Conservation (phyloP, 768 basidiomycete species). For the Mycena leptocephala region DNA sequence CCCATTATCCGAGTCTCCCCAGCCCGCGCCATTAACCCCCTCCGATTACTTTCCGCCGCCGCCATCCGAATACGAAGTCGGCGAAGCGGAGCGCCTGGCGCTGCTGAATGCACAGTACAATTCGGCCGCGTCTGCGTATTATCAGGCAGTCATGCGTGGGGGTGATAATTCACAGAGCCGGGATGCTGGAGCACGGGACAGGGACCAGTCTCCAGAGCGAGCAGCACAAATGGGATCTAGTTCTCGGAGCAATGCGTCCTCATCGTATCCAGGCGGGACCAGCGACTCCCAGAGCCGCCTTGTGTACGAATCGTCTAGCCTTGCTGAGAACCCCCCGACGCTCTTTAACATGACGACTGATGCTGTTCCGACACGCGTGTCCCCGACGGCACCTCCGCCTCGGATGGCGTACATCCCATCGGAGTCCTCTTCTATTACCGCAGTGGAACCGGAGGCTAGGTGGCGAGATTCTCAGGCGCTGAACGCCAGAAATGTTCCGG, state of each 20-base stretch:
- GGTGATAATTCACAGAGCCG: neutral
- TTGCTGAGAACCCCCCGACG: neutral
- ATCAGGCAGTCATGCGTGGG: slow-evolving; percentile 39
- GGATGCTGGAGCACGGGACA: neutral
- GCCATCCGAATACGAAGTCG: slow-evolving; percentile 56
- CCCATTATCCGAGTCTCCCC: slow-evolving; percentile 37
- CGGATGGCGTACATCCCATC: slow-evolving; percentile 16
- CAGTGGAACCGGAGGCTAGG: slow-evolving; percentile 13
- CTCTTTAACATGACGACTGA: neutral
- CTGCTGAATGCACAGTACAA: slow-evolving; percentile 60
- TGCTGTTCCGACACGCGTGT: neutral
- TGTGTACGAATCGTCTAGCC: slow-evolving; percentile 34
- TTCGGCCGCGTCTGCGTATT: slow-evolving; percentile 55
- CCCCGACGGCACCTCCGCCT: neutral
- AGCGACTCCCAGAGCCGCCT: neutral
- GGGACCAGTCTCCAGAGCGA: slow-evolving; percentile 13
- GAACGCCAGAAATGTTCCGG: slow-evolving; percentile 19
- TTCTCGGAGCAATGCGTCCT: slow-evolving; percentile 18
- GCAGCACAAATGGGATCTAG: slow-evolving; percentile 2
- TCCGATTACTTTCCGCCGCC: slow-evolving; percentile 43
- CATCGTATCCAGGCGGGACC: neutral
- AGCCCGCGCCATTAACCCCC: slow-evolving; percentile 29
- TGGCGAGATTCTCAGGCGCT: slow-evolving; percentile 15
- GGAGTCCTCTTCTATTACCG: slow-evolving; percentile 30
- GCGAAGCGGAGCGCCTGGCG: slow-evolving; percentile 57